Evolutionary conservation across 1,284 basidiomycete genomes (phyloP).

Genomic region (Neotropicomus parvogracilis): DNA sequence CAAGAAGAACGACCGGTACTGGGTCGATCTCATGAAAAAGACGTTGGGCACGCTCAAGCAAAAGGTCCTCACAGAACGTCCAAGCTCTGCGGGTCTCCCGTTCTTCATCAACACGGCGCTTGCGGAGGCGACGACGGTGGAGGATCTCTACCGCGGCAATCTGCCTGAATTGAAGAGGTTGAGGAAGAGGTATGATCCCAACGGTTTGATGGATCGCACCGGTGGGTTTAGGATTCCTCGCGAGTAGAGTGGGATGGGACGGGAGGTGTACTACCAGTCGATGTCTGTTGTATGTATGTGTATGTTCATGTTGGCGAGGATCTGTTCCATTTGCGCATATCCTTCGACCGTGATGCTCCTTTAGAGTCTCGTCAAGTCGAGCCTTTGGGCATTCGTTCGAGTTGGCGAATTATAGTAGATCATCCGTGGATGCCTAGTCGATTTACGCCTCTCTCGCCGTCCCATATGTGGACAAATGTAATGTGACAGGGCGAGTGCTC

Average conservation of each 20-base stretch:
- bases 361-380: no score
- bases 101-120: conserved; percentile 15
- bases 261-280: background rate
- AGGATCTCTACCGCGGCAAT: conserved; percentile 14
- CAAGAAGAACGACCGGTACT: conserved; percentile 22
- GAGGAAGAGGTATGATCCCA: background rate
- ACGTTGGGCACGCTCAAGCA: conserved; percentile 11
- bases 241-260: background rate
- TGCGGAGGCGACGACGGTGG: conserved; percentile 4
- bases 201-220: conserved; percentile 1
- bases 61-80: conserved; percentile 1
- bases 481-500: no score
- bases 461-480: no score
- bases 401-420: no score
- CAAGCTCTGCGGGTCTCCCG: conserved; percentile 4
- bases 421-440: no score
- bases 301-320: background rate
- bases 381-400: no score
- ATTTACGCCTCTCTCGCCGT: no score
- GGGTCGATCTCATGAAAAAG: conserved; percentile 21
- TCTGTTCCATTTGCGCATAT: background rate
- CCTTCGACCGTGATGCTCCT: no score
- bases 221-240: conserved; percentile 10
- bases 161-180: background rate
- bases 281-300: no score